Evolutionary conservation across 2,329 filamentous ascomycete species (phyloP).

Genomic region (Fusarium haematococcum): DNA sequence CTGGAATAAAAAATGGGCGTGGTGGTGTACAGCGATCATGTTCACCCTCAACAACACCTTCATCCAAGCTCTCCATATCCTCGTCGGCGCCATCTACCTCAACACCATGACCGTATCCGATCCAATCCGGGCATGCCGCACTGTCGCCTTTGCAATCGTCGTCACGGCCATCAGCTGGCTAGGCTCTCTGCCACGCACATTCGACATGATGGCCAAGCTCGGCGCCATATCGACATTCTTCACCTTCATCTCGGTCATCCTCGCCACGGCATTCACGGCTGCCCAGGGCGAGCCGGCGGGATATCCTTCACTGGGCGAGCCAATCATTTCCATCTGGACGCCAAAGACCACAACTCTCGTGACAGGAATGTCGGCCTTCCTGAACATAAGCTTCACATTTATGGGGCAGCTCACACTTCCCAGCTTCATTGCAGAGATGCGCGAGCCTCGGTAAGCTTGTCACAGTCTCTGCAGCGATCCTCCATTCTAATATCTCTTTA

Average conservation of each 20-base stretch:
- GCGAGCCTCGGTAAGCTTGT: conserved; percentile 59
- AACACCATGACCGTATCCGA: conserved; percentile 84
- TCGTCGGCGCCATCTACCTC: conserved; percentile 86
- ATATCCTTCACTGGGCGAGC: conserved; percentile 70
- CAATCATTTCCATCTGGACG: conserved; percentile 75
- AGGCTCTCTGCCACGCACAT: conserved; percentile 86
- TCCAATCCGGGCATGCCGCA: conserved; percentile 73
- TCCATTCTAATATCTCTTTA: conserved; percentile 55
- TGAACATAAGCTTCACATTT: conserved; percentile 96
- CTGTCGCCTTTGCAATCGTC: conserved; percentile 81
- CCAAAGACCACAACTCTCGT: conserved; percentile 80
- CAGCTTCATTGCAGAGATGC: conserved; percentile 96
- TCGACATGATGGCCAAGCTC: conserved; percentile 80
- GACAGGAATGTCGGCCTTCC: conserved; percentile 83
- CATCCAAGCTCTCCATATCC: conserved; percentile 83
- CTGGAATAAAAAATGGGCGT: conserved; percentile 80
- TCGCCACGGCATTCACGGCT: conserved; percentile 85
- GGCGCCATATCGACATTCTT: conserved; percentile 84
- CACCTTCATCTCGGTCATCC: conserved; percentile 87
- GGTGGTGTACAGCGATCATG: conserved; percentile 80
- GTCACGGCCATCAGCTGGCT: conserved; percentile 80
- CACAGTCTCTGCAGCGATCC: fast-evolving
- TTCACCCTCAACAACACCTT: conserved; percentile 95
- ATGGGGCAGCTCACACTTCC: conserved; percentile 95
- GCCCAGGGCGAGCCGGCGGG: conserved; percentile 79